Evolutionary conservation across 2,329 filamentous ascomycete species (phyloP), one percentile per base, ranked within the genome.

Genomic region (Diaporthe amygdali): DNA sequence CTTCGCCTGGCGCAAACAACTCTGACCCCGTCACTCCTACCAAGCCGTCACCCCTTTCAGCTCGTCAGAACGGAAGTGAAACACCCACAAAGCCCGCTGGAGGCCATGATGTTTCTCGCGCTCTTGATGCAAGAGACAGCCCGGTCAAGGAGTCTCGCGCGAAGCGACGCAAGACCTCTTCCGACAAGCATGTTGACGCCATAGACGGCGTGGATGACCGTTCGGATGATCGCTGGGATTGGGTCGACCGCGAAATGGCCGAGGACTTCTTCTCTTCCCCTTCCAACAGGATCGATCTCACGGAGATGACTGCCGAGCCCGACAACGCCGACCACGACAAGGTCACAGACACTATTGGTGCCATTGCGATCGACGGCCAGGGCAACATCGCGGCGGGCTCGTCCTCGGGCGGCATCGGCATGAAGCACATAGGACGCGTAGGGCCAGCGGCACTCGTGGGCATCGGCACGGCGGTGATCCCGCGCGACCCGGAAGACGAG

Each of bases 361-460:
- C 95, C 34, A 97, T 99, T 78, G 96, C 95, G 14, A 92, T 99
- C 74, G 96, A 99, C 78, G 88, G 89, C 63, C 89, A 88, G 76
- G 96, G 96, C 20, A 92, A 93, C 71, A 97, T 99, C 78, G 96
- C 97, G 5, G 96, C 96, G 5, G 96, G 93, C 20, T 97, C 96
- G 2, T 99, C 96, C 2, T 99, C 97, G 20, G 96, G 96, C 7
- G 96, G 96, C 1, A 99, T 99, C 79, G 96, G 96, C 34, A 98
- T 99, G 96, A 99, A 99, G 80, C 95, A 97, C 81, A 90, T 91
- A 72, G 97, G 96, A 7, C 92, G 96, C 44, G 89, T 97, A 74
- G 97, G 96, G 0, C 96, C 96, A 39, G 97, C 96, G 41, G 96
- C 96, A 25, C 87, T 99, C 20, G 94, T 98, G 17, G 96, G 96